Evolutionary conservation across 306 rosid genomes (phyloP).

Genomic region (Rosa rugosa): DNA sequence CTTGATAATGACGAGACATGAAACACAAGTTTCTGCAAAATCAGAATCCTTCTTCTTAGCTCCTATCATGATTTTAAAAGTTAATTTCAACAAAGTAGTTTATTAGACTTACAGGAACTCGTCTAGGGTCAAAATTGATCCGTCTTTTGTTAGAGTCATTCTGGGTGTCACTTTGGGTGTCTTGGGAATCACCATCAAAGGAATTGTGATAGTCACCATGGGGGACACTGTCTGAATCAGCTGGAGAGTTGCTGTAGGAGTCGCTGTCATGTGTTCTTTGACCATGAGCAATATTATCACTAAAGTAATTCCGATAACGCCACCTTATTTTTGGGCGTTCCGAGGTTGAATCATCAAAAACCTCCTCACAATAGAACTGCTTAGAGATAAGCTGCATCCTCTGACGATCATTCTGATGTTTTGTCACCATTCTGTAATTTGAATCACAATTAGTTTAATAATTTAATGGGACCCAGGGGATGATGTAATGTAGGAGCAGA

Average conservation of each 20-base stretch:
- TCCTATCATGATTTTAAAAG: conserved; percentile 1
- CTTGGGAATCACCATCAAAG: conserved; percentile 19
- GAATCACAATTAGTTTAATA: conserved; percentile 15
- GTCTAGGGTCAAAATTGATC: conserved; percentile 34
- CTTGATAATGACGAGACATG: background rate
- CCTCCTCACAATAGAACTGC: conserved; percentile 66
- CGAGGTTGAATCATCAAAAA: conserved; percentile 68
- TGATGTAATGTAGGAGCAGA: conserved; percentile 6
- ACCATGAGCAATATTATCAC: conserved; percentile 45
- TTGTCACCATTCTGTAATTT: conserved; percentile 60
- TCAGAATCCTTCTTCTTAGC: background rate
- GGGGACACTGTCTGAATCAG: conserved; percentile 33
- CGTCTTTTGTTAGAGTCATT: conserved; percentile 29
- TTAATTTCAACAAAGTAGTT: background rate
- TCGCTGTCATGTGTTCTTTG: conserved; percentile 35
- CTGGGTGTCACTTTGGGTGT: conserved; percentile 21
- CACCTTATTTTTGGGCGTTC: conserved; percentile 61
- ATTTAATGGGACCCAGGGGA: background rate
- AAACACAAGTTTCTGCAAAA: background rate
- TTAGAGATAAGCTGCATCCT: conserved; percentile 55
- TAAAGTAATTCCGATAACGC: conserved; percentile 75
- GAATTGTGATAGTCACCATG: conserved; percentile 29
- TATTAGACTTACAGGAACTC: conserved; percentile 49
- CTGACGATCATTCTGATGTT: conserved; percentile 44
- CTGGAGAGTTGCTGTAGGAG: conserved; percentile 34